These are phyloP conservation scores for Anthoceros angustus DNA, from an alignment of 225 moss, liverwort and hornwort species.

Conservation along the genomic window DNA sequence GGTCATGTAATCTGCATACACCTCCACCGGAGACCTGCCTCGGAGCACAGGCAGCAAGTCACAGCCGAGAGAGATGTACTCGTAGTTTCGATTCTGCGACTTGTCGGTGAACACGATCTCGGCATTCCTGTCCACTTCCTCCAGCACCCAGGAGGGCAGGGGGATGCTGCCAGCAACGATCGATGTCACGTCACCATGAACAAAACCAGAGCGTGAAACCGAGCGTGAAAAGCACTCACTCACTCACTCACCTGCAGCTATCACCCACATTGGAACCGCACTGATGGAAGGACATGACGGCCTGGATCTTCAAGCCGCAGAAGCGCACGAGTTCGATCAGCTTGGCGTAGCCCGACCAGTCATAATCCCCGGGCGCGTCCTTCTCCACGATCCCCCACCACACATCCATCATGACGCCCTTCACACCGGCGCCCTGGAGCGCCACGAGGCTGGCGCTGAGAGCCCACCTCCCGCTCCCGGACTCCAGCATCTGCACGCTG, in stretches of 20 bases:
- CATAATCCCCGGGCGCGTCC: not conserved
- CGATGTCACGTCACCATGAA: not conserved
- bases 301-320: not conserved
- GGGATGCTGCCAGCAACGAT: constrained; percentile 10
- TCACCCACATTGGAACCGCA: constrained; percentile 3
- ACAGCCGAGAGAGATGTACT: constrained; percentile 23
- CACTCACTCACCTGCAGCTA: not conserved
- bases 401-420: constrained; percentile 1
- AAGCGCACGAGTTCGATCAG: not conserved
- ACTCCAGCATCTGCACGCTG: not conserved
- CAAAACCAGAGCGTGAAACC: not conserved
- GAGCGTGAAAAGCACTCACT: not conserved
- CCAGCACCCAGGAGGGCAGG: constrained; percentile 16
- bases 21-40: constrained; percentile 18
- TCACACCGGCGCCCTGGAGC: not conserved
- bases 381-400: constrained; percentile 3
- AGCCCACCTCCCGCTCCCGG: not conserved
- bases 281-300: constrained; percentile 2
- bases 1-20: constrained; percentile 17
- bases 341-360: not conserved
- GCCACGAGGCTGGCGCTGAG: not conserved
- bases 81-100: constrained; percentile 16
- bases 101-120: constrained; percentile 25
- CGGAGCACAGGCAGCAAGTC: constrained; percentile 13
- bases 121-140: constrained; percentile 9